Conservation (phyloP, 129 eudicot species). For the Escallonia rubra region DNA sequence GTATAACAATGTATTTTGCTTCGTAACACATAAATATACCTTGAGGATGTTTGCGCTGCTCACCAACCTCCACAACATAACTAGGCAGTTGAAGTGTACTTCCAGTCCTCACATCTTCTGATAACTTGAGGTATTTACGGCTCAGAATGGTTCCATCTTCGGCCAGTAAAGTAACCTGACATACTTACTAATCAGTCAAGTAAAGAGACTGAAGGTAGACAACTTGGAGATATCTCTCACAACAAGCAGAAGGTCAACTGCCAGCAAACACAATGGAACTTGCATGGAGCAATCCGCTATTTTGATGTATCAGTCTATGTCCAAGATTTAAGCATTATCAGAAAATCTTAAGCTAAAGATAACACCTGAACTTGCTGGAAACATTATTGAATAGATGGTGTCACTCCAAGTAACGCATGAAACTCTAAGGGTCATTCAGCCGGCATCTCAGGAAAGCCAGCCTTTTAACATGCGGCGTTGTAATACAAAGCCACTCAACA, state of each 20-base stretch:
- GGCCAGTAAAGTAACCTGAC: conserved; percentile 46
- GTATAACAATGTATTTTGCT: not conserved
- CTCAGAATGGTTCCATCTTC: conserved; percentile 52
- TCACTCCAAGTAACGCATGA: not conserved
- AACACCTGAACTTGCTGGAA: not conserved
- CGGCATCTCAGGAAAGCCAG: not conserved
- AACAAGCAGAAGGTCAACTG: not conserved
- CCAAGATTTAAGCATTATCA: not conserved
- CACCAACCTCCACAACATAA: conserved; percentile 59
- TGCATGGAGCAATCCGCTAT: conserved; percentile 2
- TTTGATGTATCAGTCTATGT: not conserved
- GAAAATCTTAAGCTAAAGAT: not conserved
- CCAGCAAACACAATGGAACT: not conserved
- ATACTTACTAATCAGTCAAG: not conserved
- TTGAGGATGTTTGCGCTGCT: conserved; percentile 25
- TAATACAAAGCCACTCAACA: not conserved
- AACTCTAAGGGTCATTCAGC: not conserved
- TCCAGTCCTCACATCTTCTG: conserved; percentile 40
- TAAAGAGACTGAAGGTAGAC: not conserved
- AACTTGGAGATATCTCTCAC: not conserved
- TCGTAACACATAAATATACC: conserved; percentile 23
- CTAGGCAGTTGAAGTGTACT: conserved; percentile 34
- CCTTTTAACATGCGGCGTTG: not conserved
- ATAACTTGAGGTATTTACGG: conserved; percentile 40
- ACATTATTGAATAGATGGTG: not conserved